Conservation (phyloP, 257 asterid genomes). For the Nicotiana noctiflora region DNA sequence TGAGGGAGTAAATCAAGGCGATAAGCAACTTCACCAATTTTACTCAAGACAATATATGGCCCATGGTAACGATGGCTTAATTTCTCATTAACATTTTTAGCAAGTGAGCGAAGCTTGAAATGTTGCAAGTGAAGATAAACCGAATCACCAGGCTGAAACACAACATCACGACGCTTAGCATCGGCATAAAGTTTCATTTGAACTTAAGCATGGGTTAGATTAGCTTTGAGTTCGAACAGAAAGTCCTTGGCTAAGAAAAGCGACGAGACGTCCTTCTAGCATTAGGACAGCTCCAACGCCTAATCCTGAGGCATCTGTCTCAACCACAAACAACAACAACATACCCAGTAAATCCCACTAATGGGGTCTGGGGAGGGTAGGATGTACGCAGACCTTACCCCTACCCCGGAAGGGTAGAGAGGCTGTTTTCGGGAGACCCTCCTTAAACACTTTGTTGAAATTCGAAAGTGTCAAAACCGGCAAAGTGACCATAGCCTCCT, state of each 20-base stretch:
- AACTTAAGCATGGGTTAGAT: background rate
- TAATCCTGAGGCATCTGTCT: background rate
- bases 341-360: no score
- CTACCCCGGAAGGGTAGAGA: no score
- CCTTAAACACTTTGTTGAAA: background rate
- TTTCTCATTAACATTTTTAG: background rate
- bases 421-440: no score
- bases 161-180: background rate
- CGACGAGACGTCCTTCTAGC: background rate
- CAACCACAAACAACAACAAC: no score
- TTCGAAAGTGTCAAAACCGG: background rate
- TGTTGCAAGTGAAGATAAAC: background rate
- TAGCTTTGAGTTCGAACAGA: background rate
- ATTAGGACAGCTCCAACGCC: background rate
- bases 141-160: background rate
- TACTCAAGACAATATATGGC: background rate
- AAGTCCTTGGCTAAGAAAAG: background rate
- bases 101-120: background rate
- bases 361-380: no score
- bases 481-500: background rate
- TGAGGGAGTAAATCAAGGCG: background rate
- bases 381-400: no score
- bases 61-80: background rate
- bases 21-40: background rate
- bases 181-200: background rate